Evolutionary conservation across 352 stramenopile genomes (phyloP).

Genomic region (Phytophthora agathidicida): DNA sequence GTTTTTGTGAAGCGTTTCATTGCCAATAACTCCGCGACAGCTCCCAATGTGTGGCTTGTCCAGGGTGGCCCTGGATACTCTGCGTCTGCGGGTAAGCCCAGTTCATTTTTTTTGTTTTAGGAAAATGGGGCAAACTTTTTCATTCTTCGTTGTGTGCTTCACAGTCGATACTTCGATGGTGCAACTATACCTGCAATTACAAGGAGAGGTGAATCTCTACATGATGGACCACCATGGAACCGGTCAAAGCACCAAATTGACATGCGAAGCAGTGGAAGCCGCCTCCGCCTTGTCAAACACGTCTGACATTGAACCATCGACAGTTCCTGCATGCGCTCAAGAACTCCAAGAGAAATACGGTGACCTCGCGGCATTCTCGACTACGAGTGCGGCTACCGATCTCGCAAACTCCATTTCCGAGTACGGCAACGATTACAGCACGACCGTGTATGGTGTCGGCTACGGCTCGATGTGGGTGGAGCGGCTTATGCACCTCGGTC

Average conservation of each 20-base stretch:
- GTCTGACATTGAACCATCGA: too few species aligned
- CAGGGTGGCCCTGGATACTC: constrained; percentile 30
- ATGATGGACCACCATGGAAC: constrained; percentile 54
- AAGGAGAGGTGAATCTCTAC: constrained; percentile 39
- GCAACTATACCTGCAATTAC: constrained; percentile 4
- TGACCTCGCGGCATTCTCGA: constrained; percentile 41
- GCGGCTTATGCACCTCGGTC: constrained; percentile 45
- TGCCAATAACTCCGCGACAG: constrained; percentile 6
- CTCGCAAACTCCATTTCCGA: constrained; percentile 28
- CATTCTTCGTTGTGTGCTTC: neutral
- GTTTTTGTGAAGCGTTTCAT: constrained; percentile 43
- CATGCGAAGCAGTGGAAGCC: too few species aligned
- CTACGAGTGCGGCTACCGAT: constrained; percentile 41
- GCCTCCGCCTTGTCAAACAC: too few species aligned
- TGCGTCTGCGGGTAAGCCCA: constrained; percentile 29
- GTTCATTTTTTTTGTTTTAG: neutral
- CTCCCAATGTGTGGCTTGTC: constrained; percentile 44
- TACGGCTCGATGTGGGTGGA: constrained; percentile 52
- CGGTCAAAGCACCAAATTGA: constrained; percentile 27
- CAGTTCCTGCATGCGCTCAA: constrained; percentile 33
- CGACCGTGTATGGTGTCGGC: constrained; percentile 40
- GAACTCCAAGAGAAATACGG: constrained; percentile 41
- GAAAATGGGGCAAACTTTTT: too few species aligned
- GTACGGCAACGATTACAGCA: constrained; percentile 15
- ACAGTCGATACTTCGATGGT: constrained; percentile 39